Base-by-base conservation (phyloP, 768 basidiomycete species). In the Fistulinella prunicolor region DNA sequence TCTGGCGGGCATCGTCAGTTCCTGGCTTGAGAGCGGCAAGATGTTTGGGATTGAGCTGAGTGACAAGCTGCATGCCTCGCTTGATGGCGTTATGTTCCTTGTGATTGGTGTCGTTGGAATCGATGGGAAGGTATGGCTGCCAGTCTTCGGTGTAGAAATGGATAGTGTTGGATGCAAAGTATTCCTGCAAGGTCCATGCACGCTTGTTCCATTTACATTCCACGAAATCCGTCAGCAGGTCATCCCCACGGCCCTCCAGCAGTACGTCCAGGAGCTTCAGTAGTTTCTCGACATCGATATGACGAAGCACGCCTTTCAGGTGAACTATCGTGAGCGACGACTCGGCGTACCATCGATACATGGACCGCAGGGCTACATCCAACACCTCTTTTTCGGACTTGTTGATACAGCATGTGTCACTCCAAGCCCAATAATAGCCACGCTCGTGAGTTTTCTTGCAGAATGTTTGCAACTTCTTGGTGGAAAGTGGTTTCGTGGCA, bases 351-450 rank as follows among this genome's bases (percentile, higher is more conserved):
- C 63, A 65, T 32, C 21, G 34, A 37, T 53, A 65, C 63, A 64
- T 64, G 14, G 63, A 63, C 2, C 39, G 38, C 26, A 65, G 46
- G 3, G 63, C 56, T 38, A 47, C 21, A 21, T 44, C 38, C 36
- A 57, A 36, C 20, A 53, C 56, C 0, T 51, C 45, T n/a, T 17
- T 49, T 20, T 49, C 56, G 30, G 22, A 36, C 36, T 62, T 62
- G 46, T 64, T 57, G 21, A 64, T 62, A 23, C 62, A 64, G n/a
- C 54, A 58, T 0, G 62, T 62, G 19, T 63, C 62, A 1, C 48
- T 49, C 62, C 55, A 64, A 38, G 52, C 64, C 59, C 59, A 60
- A n/a, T 6, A 4, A 24, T 47, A 60, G 7, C 52, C 59, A 6
- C 47, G 37, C 0, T 54, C 40, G 13, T 1, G 30, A 6, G 49